Evolutionary conservation across 768 basidiomycete genomes (phyloP).

Genomic region (Leccinellum albellum): DNA sequence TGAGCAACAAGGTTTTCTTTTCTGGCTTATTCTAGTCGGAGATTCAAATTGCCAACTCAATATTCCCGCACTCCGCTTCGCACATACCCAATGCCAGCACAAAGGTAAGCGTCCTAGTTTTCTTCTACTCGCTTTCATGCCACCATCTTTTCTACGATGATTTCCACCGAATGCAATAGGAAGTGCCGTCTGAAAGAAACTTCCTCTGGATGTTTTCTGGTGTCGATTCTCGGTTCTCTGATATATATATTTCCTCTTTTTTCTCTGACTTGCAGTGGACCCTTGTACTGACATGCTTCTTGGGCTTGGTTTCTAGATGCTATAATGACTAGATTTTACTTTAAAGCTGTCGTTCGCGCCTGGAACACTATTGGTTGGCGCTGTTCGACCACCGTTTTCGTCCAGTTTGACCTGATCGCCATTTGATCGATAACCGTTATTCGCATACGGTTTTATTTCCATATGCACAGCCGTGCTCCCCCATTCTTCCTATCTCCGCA

Average conservation of each 20-base stretch:
- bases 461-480: neutral
- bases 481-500: neutral
- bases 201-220: slow-evolving; percentile 20
- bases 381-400: neutral
- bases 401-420: too few species aligned
- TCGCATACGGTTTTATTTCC: slow-evolving; percentile 19
- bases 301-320: slow-evolving; percentile 3
- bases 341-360: too few species aligned
- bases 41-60: slow-evolving; percentile 18
- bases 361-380: neutral
- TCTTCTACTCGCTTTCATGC: neutral
- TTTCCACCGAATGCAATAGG: slow-evolving; percentile 34
- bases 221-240: slow-evolving; percentile 37
- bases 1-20: slow-evolving; percentile 23
- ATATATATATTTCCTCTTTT: slow-evolving; percentile 2
- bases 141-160: slow-evolving; percentile 19
- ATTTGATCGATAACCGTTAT: slow-evolving; percentile 16
- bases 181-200: slow-evolving; percentile 35
- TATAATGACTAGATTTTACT: neutral
- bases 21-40: slow-evolving; percentile 29
- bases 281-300: slow-evolving; percentile 5
- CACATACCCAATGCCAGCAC: neutral
- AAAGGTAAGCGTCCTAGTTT: slow-evolving; percentile 17
- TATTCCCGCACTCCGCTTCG: slow-evolving; percentile 2
- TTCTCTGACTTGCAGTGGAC: neutral